Evolutionary conservation across 257 asterid genomes (phyloP).

Genomic region (Nicotiana noctiflora): DNA sequence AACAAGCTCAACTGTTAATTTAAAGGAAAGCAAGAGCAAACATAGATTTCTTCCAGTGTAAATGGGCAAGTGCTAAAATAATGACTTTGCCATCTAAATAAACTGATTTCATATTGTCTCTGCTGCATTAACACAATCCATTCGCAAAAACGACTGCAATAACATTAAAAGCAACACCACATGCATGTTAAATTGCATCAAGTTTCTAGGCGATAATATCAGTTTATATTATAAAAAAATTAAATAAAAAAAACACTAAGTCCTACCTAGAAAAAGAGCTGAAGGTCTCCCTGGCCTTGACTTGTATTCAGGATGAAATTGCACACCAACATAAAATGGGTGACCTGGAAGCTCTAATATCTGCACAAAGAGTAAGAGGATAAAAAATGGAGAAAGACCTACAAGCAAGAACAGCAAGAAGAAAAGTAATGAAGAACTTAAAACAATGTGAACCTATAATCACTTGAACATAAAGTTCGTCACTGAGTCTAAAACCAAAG

Average conservation of each 20-base stretch:
- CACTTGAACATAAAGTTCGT: neutral
- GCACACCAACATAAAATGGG: constrained; percentile 14
- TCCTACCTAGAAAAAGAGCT: constrained; percentile 9
- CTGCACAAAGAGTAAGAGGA: constrained; percentile 4
- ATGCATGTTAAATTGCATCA: neutral
- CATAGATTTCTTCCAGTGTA: too few relatives aligned
- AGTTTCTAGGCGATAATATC: neutral
- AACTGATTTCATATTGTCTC: neutral
- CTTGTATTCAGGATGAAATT: constrained; percentile 17
- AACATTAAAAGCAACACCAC: neutral
- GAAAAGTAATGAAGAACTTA: neutral
- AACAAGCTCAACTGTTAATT: too few relatives aligned
- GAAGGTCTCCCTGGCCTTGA: constrained; percentile 17
- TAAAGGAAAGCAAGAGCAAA: too few relatives aligned
- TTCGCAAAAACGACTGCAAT: neutral
- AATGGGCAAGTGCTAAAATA: neutral
- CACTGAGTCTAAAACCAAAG: neutral
- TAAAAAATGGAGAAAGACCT: neutral
- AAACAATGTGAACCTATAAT: neutral
- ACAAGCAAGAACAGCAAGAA: neutral
- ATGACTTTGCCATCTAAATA: neutral
- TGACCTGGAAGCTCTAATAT: constrained; percentile 13
- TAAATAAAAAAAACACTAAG: neutral
- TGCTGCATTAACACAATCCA: neutral
- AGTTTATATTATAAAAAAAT: neutral